phyloP scores from a whole-genome alignment of 352 stramenopile species.

The Salisapilia sapeloensis region DNA sequence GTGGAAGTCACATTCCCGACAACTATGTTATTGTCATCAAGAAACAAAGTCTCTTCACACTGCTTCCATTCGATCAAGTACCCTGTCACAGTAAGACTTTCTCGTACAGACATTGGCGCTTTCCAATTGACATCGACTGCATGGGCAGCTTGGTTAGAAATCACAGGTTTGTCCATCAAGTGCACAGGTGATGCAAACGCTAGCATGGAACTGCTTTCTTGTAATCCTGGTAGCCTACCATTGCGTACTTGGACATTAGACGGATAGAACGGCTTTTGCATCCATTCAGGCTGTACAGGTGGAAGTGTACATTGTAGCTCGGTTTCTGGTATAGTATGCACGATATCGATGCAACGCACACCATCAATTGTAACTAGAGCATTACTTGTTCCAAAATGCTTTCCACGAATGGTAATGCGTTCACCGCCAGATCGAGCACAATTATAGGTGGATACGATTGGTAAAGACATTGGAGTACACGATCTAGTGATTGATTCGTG shows the following conservation, averaged over 20 bases:
- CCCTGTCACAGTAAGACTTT: conserved; percentile 66
- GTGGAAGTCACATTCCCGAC: conserved; percentile 88
- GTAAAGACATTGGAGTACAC: conserved; percentile 26
- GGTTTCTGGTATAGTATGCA: conserved; percentile 29
- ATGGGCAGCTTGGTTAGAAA: conserved; percentile 66
- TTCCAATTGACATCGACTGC: conserved; percentile 76
- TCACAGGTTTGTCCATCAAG: conserved; percentile 9
- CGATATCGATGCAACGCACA: conserved; percentile 41
- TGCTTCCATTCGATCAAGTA: conserved; percentile 53
- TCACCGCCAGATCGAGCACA: conserved; percentile 37
- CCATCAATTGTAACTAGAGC: conserved; percentile 55
- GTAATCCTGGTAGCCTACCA: conserved; percentile 32
- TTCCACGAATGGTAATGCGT: conserved; percentile 36
- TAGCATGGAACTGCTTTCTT: conserved; percentile 35
- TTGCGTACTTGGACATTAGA: conserved; percentile 50
- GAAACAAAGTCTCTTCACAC: conserved; percentile 14
- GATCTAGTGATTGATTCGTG: conserved; percentile 15
- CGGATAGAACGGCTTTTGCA: conserved; percentile 14
- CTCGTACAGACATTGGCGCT: conserved; percentile 34
- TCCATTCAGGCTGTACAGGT: conserved; percentile 10
- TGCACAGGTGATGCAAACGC: conserved; percentile 37
- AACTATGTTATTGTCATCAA: conserved; percentile 9
- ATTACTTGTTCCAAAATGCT: conserved; percentile 52
- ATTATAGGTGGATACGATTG: conserved; percentile 55
- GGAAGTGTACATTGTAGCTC: conserved; percentile 68